Conservation (phyloP, 1,139 yeast species). For the Diutina ranongensis region DNA sequence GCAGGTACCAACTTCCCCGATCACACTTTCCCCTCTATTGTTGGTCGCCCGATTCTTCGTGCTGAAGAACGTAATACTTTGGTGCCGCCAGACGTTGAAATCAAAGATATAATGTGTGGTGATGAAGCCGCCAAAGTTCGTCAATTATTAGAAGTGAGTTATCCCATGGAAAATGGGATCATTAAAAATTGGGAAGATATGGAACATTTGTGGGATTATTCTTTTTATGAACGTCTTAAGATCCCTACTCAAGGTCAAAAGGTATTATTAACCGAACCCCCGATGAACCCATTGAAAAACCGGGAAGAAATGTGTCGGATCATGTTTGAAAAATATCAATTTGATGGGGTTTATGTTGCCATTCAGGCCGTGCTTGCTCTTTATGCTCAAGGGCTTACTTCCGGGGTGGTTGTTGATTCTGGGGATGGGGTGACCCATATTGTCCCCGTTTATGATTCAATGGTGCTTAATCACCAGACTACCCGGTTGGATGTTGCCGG, state of each 20-base stretch:
- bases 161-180: conserved; percentile 98
- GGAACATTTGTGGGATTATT: conserved; percentile 98
- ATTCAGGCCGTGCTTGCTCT: conserved; percentile 96
- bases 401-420: conserved; percentile 98
- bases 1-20: conserved; percentile 98
- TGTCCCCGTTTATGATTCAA: conserved; percentile 96
- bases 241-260: conserved; percentile 65
- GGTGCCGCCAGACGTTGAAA: conserved; percentile 49
- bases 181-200: conserved; percentile 97
- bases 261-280: conserved; percentile 89
- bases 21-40: conserved; percentile 95
- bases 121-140: conserved; percentile 89
- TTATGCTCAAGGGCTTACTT: conserved; percentile 92
- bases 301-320: conserved; percentile 93
- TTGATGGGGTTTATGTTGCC: conserved; percentile 95
- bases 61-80: conserved; percentile 78
- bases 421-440: conserved; percentile 87
- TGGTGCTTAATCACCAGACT: conserved; percentile 86
- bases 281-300: conserved; percentile 91
- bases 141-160: conserved; percentile 78
- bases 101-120: conserved; percentile 95
- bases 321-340: conserved; percentile 92
- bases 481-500: conserved; percentile 95
- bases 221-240: conserved; percentile 85
- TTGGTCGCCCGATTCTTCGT: conserved; percentile 92